phyloP scores from a whole-genome alignment of 2,329 filamentous ascomycete genomes.

The Leptodontidium sp. region DNA sequence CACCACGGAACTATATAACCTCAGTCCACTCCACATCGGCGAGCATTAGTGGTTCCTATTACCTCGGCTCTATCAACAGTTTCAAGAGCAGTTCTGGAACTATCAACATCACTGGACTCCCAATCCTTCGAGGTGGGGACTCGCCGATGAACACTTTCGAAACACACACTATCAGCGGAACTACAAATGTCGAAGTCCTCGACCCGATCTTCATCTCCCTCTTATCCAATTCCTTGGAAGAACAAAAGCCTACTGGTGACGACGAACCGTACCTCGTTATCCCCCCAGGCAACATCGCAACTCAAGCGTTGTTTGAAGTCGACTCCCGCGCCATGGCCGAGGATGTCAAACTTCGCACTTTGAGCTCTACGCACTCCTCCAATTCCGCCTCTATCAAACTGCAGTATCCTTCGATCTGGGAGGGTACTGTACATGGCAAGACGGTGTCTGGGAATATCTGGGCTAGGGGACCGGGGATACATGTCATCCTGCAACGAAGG shows the following conservation, averaged over 20 bases:
- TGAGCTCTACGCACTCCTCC: conserved; percentile 38
- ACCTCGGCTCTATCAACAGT: conserved; percentile 36
- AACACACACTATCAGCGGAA: conserved; percentile 41
- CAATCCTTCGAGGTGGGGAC: conserved; percentile 35
- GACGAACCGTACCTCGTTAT: conserved; percentile 36
- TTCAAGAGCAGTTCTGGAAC: conserved; percentile 39
- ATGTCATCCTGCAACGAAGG: conserved; percentile 37
- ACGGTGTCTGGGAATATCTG: conserved; percentile 39
- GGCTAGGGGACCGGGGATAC: conserved; percentile 35
- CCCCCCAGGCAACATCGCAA: conserved; percentile 16
- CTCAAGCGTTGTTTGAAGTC: conserved; percentile 23
- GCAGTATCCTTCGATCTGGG: conserved; percentile 42
- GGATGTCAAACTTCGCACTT: conserved; percentile 31
- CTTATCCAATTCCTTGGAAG: conserved; percentile 19
- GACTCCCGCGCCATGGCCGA: background rate
- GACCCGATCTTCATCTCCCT: conserved; percentile 41
- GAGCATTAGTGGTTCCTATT: conserved; percentile 40
- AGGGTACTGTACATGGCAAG: conserved; percentile 39
- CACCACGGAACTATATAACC: conserved; percentile 44
- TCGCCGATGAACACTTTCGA: conserved; percentile 33
- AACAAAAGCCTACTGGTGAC: conserved; percentile 30
- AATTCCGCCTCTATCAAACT: conserved; percentile 36
- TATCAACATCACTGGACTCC: conserved; percentile 37
- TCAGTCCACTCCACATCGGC: conserved; percentile 40
- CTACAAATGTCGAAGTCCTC: conserved; percentile 35